Base-by-base conservation (phyloP, 75 land plant genomes). In the Pinus taeda region DNA sequence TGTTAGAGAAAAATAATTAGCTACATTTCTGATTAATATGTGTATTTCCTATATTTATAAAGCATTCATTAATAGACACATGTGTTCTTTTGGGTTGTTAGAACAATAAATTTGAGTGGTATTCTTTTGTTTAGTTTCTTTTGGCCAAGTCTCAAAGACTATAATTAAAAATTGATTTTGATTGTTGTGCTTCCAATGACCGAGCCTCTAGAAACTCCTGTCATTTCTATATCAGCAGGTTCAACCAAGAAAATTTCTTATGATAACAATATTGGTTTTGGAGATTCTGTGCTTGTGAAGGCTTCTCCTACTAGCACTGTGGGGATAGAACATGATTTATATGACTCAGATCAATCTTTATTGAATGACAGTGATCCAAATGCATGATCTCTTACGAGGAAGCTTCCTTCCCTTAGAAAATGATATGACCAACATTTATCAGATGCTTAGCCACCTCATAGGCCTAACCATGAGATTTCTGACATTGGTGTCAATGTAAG, bases 311-410 rank as follows among this genome's bases (percentile, higher is more conserved):
- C 70, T 73, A 17, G 74, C 63, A 15, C 74, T 78, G 73, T 60
- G 59, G 82, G 36, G 30, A 79, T 59, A 63, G 92, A 85, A 62
- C 79, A 90, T 75, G 99, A 97, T 78, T 85, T 92, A 8, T 97
- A 97, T 89, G 98, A 97, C 84, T 98, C 99, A 64, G 99, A 97
- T 85, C 95, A 97, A 67, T 98, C 95, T 64, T 72, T 94, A 17
- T 97, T 91, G 95, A 89, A 81, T 70, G 89, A 85, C 80, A 86
- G 84, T 57, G 64, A 75, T 22, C 86, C 89, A 56, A 85, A 90
- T 57, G 77, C 87, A 74, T 82, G 90, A 72, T 64, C 30, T 69
- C 75, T 77, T 39, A 73, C 85, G 7, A 66, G 62, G 61, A 82
- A 77, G 62, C 60, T 81, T 49, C 72, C 81, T 64, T 78, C 90